phyloP scores from a whole-genome alignment of 208 protist genomes.

The Tritrichomonas musculus region DNA sequence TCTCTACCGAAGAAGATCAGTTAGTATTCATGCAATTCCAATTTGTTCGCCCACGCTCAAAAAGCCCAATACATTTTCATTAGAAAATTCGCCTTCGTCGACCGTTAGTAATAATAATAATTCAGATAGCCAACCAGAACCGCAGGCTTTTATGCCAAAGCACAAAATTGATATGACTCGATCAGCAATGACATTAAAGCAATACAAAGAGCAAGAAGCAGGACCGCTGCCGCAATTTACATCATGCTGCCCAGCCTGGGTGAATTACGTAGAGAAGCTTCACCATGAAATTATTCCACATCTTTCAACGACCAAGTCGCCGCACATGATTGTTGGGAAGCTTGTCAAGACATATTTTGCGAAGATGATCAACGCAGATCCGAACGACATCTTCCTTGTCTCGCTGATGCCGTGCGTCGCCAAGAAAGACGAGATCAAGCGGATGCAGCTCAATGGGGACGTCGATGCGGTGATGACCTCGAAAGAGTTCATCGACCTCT shows the following conservation, averaged over 20 bases:
- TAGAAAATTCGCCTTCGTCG: no score
- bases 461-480: constrained; percentile 49
- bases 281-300: not conserved
- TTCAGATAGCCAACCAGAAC: no score
- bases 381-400: not conserved
- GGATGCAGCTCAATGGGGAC: constrained; percentile 4
- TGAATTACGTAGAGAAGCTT: not conserved
- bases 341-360: not conserved
- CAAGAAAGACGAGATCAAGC: constrained; percentile 48
- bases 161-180: no score
- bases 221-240: constrained; percentile 49
- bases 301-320: not conserved
- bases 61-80: no score
- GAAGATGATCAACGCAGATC: not conserved
- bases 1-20: no score
- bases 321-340: not conserved
- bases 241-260: constrained; percentile 51
- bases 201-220: constrained; percentile 33
- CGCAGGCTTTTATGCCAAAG: no score
- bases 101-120: no score
- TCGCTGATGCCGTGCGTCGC: constrained; percentile 50
- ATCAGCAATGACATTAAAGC: no score
- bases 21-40: no score
- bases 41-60: no score
- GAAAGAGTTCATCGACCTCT: constrained; percentile 40